These are phyloP conservation scores for Stagonosporopsis tanaceti DNA, from an alignment of 2,329 filamentous ascomycete genomes.

Conservation along the genomic window DNA sequence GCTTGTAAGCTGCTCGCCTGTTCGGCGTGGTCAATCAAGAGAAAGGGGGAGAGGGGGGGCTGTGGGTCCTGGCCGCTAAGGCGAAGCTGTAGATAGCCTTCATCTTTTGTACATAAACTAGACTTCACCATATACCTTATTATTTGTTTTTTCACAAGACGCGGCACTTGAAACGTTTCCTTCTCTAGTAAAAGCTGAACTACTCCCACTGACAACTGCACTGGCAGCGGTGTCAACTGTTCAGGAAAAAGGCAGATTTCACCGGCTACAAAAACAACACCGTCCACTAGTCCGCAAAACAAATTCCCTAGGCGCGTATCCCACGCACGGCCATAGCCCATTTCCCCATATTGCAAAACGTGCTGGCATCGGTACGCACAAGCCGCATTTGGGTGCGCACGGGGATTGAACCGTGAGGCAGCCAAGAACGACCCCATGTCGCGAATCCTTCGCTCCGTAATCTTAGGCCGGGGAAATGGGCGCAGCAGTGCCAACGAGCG, in stretches of 20 bases:
- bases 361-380: constrained; percentile 1
- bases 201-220: too few species aligned
- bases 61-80: constrained; percentile 1
- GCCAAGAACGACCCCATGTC: constrained; percentile 1
- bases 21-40: neutral
- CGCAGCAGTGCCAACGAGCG: neutral
- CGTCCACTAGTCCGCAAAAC: neutral
- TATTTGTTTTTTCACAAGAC: constrained; percentile 1
- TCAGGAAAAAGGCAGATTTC: too few species aligned
- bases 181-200: neutral
- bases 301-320: neutral
- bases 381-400: neutral
- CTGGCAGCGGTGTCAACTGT: too few species aligned
- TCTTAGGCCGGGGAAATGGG: neutral
- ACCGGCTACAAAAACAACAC: too few species aligned
- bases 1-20: constrained; percentile 24
- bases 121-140: constrained; percentile 11
- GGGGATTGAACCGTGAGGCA: neutral
- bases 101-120: constrained; percentile 16
- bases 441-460: constrained; percentile 9
- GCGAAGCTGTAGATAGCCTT: constrained; percentile 6
- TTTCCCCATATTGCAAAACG: neutral
- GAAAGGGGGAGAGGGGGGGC: neutral
- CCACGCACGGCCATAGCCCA: neutral
- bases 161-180: neutral